phyloP scores from a whole-genome alignment of 2,329 filamentous ascomycete genomes.

The Fusarium sulawesiense region DNA sequence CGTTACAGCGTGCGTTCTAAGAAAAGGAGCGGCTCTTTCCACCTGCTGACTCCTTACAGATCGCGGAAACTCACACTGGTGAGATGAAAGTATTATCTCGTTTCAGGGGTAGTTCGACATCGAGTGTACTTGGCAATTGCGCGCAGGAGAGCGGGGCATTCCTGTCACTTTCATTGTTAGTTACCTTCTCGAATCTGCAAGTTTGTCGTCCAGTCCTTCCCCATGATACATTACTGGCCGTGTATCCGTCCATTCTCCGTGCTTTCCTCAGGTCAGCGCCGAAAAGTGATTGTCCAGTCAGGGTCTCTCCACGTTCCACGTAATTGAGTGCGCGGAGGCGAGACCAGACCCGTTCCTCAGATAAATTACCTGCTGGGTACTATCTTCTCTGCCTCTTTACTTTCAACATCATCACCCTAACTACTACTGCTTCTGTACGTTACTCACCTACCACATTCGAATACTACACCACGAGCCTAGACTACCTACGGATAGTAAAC shows the following conservation, averaged over 20 bases:
- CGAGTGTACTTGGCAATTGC: constrained; percentile 19
- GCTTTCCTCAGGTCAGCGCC: constrained; percentile 21
- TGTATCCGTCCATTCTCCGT: constrained; percentile 7
- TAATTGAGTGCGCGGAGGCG: constrained; percentile 28
- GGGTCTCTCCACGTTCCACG: constrained; percentile 39
- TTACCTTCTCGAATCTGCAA: constrained; percentile 26
- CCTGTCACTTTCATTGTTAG: constrained; percentile 29
- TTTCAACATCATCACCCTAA: constrained; percentile 13
- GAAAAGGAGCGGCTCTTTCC: constrained; percentile 18
- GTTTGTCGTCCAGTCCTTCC: constrained; percentile 3
- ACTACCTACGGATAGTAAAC: constrained; percentile 5
- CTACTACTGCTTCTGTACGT: background rate
- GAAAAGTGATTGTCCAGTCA: constrained; percentile 17
- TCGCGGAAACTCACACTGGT: constrained; percentile 17
- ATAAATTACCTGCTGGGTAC: background rate
- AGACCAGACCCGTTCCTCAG: background rate
- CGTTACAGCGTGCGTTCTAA: constrained; percentile 20
- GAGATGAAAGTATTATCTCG: constrained; percentile 10
- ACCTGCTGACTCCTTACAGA: constrained; percentile 8
- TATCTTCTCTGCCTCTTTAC: background rate
- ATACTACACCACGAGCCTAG: constrained; percentile 10
- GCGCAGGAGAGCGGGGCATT: constrained; percentile 5
- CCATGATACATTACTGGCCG: background rate
- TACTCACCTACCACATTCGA: constrained; percentile 4
- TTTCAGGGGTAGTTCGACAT: constrained; percentile 31